Evolutionary conservation across 2,329 filamentous ascomycete genomes (phyloP).

Genomic region (Coniochaeta prunicola): DNA sequence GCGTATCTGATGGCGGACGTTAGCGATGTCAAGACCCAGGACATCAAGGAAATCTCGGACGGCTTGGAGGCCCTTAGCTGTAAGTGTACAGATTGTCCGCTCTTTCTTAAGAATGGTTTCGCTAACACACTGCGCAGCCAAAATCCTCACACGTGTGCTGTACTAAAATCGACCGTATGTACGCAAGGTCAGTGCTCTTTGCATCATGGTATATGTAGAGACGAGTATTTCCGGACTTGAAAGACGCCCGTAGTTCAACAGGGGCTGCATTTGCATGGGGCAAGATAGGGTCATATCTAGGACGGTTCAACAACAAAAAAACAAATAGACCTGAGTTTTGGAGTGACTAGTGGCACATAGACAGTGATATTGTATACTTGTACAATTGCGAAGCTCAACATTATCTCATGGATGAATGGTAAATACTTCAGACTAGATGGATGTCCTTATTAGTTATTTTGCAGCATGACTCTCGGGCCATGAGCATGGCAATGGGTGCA

Average conservation of each 20-base stretch:
- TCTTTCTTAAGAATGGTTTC: background rate
- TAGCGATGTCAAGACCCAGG: constrained; percentile 70
- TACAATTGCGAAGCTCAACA: too few relatives aligned
- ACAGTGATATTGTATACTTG: background rate
- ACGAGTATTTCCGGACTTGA: background rate
- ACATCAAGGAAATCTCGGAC: constrained; percentile 82
- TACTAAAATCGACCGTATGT: constrained; percentile 19
- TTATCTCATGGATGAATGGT: background rate
- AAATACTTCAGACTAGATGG: too few relatives aligned
- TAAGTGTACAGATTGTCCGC: constrained; percentile 34
- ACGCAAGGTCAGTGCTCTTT: background rate
- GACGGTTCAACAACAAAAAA: background rate
- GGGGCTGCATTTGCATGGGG: background rate
- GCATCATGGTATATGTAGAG: background rate
- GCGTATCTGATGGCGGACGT: constrained; percentile 98
- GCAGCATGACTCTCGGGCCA: background rate
- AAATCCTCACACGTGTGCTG: constrained; percentile 29
- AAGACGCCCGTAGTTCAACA: background rate
- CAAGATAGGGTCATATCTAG: background rate
- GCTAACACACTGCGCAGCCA: constrained; percentile 14
- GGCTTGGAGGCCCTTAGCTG: constrained; percentile 74
- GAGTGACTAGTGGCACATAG: too few relatives aligned
- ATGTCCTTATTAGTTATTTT: too few relatives aligned
- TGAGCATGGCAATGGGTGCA: background rate
- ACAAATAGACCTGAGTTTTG: too few relatives aligned